These are phyloP conservation scores for Brasilioporus rufonigricans DNA, from an alignment of 768 basidiomycete species.

Conservation along the genomic window DNA sequence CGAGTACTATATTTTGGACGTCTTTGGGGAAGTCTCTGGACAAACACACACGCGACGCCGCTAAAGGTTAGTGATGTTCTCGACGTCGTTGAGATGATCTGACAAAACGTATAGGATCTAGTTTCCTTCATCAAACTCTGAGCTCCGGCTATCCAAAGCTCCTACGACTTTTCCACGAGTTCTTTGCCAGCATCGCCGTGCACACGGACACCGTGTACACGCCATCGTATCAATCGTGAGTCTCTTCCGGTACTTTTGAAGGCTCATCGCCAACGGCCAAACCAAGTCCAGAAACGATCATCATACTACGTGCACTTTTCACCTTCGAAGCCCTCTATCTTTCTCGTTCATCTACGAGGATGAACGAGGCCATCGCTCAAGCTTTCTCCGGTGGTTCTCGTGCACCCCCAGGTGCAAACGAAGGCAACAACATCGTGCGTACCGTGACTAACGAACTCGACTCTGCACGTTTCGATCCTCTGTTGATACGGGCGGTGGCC, in stretches of 20 bases:
- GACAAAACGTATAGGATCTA: slow-evolving; percentile 56
- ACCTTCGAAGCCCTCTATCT: slow-evolving; percentile 89
- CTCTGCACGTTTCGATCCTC: slow-evolving; percentile 58
- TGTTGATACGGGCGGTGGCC: slow-evolving; percentile 78
- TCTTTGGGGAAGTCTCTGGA: slow-evolving; percentile 79
- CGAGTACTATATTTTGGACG: slow-evolving; percentile 90
- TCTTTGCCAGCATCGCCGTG: slow-evolving; percentile 92
- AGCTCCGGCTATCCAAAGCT: slow-evolving; percentile 84
- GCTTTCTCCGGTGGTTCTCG: slow-evolving; percentile 73
- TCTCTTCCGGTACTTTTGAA: background rate
- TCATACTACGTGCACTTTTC: slow-evolving; percentile 80
- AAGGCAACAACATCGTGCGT: slow-evolving; percentile 76
- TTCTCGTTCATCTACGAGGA: slow-evolving; percentile 73
- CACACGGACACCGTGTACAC: slow-evolving; percentile 95
- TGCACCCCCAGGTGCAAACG: slow-evolving; percentile 66
- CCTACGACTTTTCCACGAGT: slow-evolving; percentile 90
- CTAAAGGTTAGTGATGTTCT: slow-evolving; percentile 55
- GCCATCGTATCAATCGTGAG: slow-evolving; percentile 78
- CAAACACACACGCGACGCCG: slow-evolving; percentile 74
- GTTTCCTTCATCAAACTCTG: slow-evolving; percentile 88
- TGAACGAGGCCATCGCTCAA: slow-evolving; percentile 78
- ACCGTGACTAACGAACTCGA: slow-evolving; percentile 80
- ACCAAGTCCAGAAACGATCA: slow-evolving; percentile 83
- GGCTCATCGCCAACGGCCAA: background rate
- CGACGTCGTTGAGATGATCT: background rate